phyloP scores from a whole-genome alignment of 306 rosid species.

The Medicago arabica region DNA sequence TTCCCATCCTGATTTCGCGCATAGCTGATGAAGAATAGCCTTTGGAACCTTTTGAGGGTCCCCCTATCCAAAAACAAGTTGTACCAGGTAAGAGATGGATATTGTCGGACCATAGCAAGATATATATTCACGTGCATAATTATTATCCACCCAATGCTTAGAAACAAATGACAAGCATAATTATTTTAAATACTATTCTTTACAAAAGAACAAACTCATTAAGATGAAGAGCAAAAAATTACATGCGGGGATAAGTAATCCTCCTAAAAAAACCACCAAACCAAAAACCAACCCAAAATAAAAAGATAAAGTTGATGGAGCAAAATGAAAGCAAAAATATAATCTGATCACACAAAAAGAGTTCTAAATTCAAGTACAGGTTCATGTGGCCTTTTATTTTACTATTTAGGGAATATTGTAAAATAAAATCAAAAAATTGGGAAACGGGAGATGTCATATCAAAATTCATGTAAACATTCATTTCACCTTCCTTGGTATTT shows the following conservation, averaged over 20 bases:
- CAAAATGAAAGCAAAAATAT: constrained; percentile 11
- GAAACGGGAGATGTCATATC: constrained; percentile 4
- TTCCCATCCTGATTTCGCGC: constrained; percentile 97
- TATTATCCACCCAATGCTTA: constrained; percentile 9
- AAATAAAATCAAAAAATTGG: neutral
- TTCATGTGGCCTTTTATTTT: constrained; percentile 25
- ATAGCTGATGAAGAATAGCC: constrained; percentile 92
- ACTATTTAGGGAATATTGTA: constrained; percentile 14
- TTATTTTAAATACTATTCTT: constrained; percentile 3
- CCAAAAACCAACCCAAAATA: neutral
- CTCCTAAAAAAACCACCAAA: constrained; percentile 17
- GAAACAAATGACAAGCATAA: constrained; percentile 24
- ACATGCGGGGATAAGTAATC: constrained; percentile 9
- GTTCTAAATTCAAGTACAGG: constrained; percentile 19
- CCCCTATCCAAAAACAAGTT: constrained; percentile 57
- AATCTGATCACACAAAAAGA: constrained; percentile 16
- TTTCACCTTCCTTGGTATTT: constrained; percentile 2
- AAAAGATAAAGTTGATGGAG: constrained; percentile 12
- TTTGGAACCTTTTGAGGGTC: constrained; percentile 91
- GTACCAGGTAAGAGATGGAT: constrained; percentile 18
- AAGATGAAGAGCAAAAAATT: constrained; percentile 16
- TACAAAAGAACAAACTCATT: constrained; percentile 14
- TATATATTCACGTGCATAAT: constrained; percentile 17
- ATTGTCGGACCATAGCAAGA: constrained; percentile 34
- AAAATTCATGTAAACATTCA: constrained; percentile 15